Base-by-base conservation (phyloP, 441 rosid genomes). In the Brassica balearica region DNA sequence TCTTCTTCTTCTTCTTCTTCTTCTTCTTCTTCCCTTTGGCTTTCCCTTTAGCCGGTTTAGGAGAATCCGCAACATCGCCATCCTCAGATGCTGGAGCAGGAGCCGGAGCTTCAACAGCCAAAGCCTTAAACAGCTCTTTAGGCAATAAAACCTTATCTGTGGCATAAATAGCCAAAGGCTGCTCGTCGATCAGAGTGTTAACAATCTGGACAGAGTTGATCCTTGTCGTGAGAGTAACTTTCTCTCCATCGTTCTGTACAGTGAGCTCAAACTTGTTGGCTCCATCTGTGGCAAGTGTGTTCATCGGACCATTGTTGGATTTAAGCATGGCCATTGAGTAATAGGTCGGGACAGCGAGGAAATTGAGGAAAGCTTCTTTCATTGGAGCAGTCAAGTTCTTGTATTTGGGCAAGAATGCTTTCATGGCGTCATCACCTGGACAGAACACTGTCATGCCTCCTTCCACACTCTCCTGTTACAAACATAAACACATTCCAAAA, bases 381-480 rank as follows among this genome's bases (percentile, higher is more conserved):
- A 84, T 85, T 10, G 96, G 72, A 5, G 92, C 89, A 8, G 97
- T 87, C 53, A 92, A 82, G 89, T 92, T 93, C 90, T 88, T 90
- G 87, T 68, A 92, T 68, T 87, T 92, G 1, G 96, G 98, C n/a
- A 88, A 78, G 83, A 95, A 90, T 46, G 87, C 89, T 84, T 93
- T 93, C 85, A 93, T 89, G 51, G 97, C 80, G 76, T 90, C 95
- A 75, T 95, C 99, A 56, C 89, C 79, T 27, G 99, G 98, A 85
- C 98, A 95, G 79, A 93, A 95, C 76, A 91, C 92, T n/a, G 98
- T 93, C 78, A 95, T 85, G 71, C 99, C 99, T 86, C 97, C 97
- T 46, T 83, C 89, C 20, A 86, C n/a, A 69, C 68, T 85, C 69
- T 86, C 96, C 99, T 95, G 90, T 36, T 72, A 8, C 14, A 19